These are phyloP conservation scores for Bathelium albidoporum DNA, from an alignment of 495 filamentous ascomycete genomes.

Conservation along the genomic window DNA sequence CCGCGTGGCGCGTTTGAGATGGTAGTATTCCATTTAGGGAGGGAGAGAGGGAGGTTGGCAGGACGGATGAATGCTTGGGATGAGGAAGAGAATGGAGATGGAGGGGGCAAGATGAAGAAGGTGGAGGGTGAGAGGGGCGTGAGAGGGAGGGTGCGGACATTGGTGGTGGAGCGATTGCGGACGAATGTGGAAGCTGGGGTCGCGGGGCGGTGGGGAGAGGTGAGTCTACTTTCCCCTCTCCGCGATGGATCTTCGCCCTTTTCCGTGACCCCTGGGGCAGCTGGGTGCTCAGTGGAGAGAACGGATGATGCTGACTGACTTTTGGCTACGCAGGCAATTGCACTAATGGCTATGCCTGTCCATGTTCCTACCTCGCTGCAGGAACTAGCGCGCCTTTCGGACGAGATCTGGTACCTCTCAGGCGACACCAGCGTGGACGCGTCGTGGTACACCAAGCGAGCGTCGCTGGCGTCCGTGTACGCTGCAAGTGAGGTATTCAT, in stretches of 20 bases:
- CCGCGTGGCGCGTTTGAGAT: slow-evolving; percentile 70
- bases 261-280: neutral
- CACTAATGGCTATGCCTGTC: slow-evolving; percentile 70
- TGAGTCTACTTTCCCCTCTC: slow-evolving; percentile 32
- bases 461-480: slow-evolving; percentile 67
- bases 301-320: neutral
- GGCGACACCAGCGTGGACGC: slow-evolving; percentile 73
- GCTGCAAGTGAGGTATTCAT: slow-evolving; percentile 75
- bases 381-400: slow-evolving; percentile 69
- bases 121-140: slow-evolving; percentile 34
- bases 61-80: slow-evolving; percentile 36
- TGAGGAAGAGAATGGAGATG: slow-evolving; percentile 39
- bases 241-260: neutral
- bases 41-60: slow-evolving; percentile 48
- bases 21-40: slow-evolving; percentile 70
- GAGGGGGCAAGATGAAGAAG: slow-evolving; percentile 52
- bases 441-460: slow-evolving; percentile 85
- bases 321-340: slow-evolving; percentile 53
- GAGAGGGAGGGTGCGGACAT: slow-evolving; percentile 47
- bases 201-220: slow-evolving; percentile 73
- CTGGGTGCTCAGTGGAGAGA: neutral
- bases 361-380: slow-evolving; percentile 66
- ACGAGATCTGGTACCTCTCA: slow-evolving; percentile 79
- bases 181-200: slow-evolving; percentile 53
- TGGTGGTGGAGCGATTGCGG: slow-evolving; percentile 61